These are phyloP conservation scores for Yamadazyma endophytica DNA, from an alignment of 805 yeast species.

Conservation along the genomic window DNA sequence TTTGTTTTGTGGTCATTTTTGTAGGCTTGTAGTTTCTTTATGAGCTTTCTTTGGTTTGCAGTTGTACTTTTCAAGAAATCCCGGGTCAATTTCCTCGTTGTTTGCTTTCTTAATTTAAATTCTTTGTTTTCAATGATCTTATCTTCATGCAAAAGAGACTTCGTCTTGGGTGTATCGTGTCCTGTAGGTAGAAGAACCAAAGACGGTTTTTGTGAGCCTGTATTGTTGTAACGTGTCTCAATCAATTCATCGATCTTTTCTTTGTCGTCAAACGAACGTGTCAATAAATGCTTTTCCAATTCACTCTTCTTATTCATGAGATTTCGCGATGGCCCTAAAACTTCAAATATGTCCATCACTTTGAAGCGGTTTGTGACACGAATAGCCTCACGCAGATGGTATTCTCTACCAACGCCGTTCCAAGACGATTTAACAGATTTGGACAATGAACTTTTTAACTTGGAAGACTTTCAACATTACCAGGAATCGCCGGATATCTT, in stretches of 20 bases:
- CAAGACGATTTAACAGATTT: slow-evolving; percentile 33
- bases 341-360: slow-evolving; percentile 3
- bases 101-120: slow-evolving; percentile 17
- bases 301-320: slow-evolving; percentile 40
- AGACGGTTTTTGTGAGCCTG: slow-evolving; percentile 45
- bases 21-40: slow-evolving; percentile 32
- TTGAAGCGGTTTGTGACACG: too few relatives aligned
- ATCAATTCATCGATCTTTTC: slow-evolving; percentile 37
- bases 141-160: slow-evolving; percentile 15
- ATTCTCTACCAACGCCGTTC: too few relatives aligned
- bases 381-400: too few relatives aligned
- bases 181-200: slow-evolving; percentile 39
- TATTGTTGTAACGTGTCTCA: slow-evolving; percentile 41
- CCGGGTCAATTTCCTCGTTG: slow-evolving; percentile 40
- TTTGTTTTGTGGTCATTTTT: slow-evolving; percentile 15
- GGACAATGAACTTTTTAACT: slow-evolving; percentile 31
- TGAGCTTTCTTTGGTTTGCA: slow-evolving; percentile 34
- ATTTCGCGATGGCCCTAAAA: too few relatives aligned
- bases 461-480: slow-evolving; percentile 38
- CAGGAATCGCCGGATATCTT: slow-evolving; percentile 24
- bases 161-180: slow-evolving; percentile 13
- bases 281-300: slow-evolving; percentile 44
- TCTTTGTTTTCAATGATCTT: slow-evolving; percentile 5
- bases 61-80: slow-evolving; percentile 34
- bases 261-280: slow-evolving; percentile 38